Evolutionary conservation across 768 basidiomycete genomes (phyloP), one percentile per base, ranked within the genome.

Genomic region (Tulasnella sp.): DNA sequence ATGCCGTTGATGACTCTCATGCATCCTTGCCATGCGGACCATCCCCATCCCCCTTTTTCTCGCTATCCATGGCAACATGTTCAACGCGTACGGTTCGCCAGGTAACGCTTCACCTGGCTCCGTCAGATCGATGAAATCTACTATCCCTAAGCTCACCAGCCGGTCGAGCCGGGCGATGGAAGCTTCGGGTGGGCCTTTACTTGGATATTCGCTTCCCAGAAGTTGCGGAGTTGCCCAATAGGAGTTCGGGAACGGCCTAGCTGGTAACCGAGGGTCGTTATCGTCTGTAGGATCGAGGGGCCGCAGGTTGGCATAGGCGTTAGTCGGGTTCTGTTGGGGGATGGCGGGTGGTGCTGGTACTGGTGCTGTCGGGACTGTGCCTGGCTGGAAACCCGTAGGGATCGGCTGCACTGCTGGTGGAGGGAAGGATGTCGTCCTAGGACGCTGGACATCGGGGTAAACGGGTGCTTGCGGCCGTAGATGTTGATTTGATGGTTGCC

Each of bases 51-150:
- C 68, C 68, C 68, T 69, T 22, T 37, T 40, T 15, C 68, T 14
- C 36, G 68, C 68, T 29, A 69, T 40, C 25, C 22, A 29, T 31
- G 68, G 36, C 9, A 69, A 31, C 29, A 69, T 69, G 11, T 40
- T 9, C 54, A 58, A 22, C n/a, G 34, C 68, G 68, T 69, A 69
- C 3, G 68, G 68, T 22, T 69, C 68, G n/a, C 36, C 22, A 7
- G 54, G 54, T 15, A 37, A 9, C 3, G 4, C 22, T 31, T 69
- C 68, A 7, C 68, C 39, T 2, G 34, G 39, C 34, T 69, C 68
- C 17, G 68, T 69, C 31, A 69, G 68, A 69, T 69, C 68, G 68
- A 69, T 69, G 68, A 69, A 69, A 69, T 69, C 68, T n/a, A 69
- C 68, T n/a, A 69, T 17, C 5, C 68, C 68, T 22, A 40, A 15